Conservation (phyloP, 2,329 filamentous ascomycete species). For the Penicillium griseofulvum region DNA sequence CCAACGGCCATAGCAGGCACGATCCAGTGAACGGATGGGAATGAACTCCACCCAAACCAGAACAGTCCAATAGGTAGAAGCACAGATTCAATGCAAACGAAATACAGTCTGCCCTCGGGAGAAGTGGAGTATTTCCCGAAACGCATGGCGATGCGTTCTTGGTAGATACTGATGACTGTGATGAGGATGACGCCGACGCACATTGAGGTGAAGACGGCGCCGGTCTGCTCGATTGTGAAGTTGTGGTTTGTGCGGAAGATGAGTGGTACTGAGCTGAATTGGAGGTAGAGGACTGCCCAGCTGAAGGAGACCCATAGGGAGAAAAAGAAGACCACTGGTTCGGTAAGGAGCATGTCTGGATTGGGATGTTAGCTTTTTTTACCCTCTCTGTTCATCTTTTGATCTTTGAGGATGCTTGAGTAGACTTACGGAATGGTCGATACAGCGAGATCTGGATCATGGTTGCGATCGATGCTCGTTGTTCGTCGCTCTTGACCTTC, state of each 20-base stretch:
- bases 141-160: slow-evolving; percentile 63
- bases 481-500: slow-evolving; percentile 76
- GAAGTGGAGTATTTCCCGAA: slow-evolving; percentile 48
- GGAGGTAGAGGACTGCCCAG: slow-evolving; percentile 85
- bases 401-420: background rate
- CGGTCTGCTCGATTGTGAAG: slow-evolving; percentile 66
- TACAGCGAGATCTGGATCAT: slow-evolving; percentile 74
- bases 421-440: slow-evolving; percentile 65
- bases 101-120: slow-evolving; percentile 79
- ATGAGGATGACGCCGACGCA: slow-evolving; percentile 64
- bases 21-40: slow-evolving; percentile 65
- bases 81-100: slow-evolving; percentile 71
- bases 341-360: slow-evolving; percentile 55
- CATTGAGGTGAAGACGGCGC: slow-evolving; percentile 72
- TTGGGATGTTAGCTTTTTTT: background rate
- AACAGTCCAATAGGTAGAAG: slow-evolving; percentile 78
- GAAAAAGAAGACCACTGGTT: slow-evolving; percentile 68
- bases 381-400: too few relatives aligned
- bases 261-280: slow-evolving; percentile 75
- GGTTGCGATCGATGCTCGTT: slow-evolving; percentile 63
- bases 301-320: slow-evolving; percentile 85
- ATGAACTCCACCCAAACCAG: slow-evolving; percentile 73
- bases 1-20: slow-evolving; percentile 67
- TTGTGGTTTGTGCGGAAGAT: slow-evolving; percentile 67
- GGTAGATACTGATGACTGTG: slow-evolving; percentile 67